phyloP scores from a whole-genome alignment of 1,284 basidiomycete genomes.

The Stereum hirsutum region DNA sequence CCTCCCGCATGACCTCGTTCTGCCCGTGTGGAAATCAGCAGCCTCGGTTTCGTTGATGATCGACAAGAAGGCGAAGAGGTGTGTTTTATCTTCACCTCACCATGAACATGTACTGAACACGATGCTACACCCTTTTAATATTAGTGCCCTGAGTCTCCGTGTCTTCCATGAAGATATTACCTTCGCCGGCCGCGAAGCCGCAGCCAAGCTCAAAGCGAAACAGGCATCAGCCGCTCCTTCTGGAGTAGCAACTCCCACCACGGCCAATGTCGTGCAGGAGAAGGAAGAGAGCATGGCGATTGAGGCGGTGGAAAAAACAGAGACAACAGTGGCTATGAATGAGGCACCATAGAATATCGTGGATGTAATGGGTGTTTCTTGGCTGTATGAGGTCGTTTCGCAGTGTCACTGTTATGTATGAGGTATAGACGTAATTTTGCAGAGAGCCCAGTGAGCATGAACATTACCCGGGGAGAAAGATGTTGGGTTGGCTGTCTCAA shows the following conservation, averaged over 20 bases:
- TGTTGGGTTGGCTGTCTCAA: too few species aligned
- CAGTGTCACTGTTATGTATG: too few species aligned
- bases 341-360: too few species aligned
- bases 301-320: too few species aligned
- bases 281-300: background rate
- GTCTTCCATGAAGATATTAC: conserved; percentile 76
- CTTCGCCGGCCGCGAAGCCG: conserved; percentile 32
- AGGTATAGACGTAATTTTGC: too few species aligned
- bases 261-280: background rate
- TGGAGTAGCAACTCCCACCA: background rate
- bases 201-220: conserved; percentile 4
- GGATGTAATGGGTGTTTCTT: too few species aligned
- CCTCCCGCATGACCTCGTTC: conserved; percentile 63
- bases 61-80: conserved; percentile 93
- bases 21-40: conserved; percentile 90
- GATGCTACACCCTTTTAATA: conserved; percentile 1
- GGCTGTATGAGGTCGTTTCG: too few species aligned
- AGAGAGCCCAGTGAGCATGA: too few species aligned
- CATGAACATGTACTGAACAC: background rate
- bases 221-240: background rate
- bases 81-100: conserved; percentile 7
- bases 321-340: too few species aligned
- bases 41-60: conserved; percentile 84
- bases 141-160: conserved; percentile 67
- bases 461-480: too few species aligned